Evolutionary conservation across 192 early-diverging fungal species (phyloP), one percentile per base, ranked within the genome.

Genomic region (Linderina pennispora): DNA sequence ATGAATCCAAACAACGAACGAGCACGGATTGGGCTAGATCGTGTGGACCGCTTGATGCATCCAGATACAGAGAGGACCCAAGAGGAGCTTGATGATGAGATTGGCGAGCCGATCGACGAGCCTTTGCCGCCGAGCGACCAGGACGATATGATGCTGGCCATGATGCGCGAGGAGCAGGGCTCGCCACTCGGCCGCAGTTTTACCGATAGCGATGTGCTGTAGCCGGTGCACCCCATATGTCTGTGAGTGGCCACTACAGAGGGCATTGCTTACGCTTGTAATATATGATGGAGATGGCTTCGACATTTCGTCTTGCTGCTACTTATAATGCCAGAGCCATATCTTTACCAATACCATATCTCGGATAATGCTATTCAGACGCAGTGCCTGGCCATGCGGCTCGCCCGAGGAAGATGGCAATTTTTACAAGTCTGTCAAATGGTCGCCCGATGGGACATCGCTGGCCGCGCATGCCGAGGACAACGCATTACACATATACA

Each of bases 361-460:
- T n/a, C 45, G 31, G 25, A 47, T 22, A 28, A 47, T 33, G 45
- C 28, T 33, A 16, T 4, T 9, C 7, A 35, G 34, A 15, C 25
- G 31, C 45, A 47, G 31, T 14, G 31, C 25, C 10, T 38, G 7
- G 15, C 36, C n/a, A n/a, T n/a, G n/a, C n/a, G n/a, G n/a, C n/a
- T n/a, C n/a, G n/a, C n/a, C n/a, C n/a, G n/a, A n/a, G n/a, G n/a
- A n/a, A n/a, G 36, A 44, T 7, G 23, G 23, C 23, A 28, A 42
- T 43, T 49, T 48, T 32, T 40, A 50, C 32, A 53, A 53, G 13
- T 39, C 43, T 17, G 48, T 40, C 7, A 18, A 38, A 32, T 74
- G 71, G 71, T 74, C 71, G 36, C 63, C 63, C 3, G 71, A 74
- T 32, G 71, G 71, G 23, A 55, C 45, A 8, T 35, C 45, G 10